Percentiles rank a stretch among this genome's conserved stretches.
Evolutionary conservation across 202 grass and related monocot species (phyloP).

Genomic region (Setaria italica): DNA sequence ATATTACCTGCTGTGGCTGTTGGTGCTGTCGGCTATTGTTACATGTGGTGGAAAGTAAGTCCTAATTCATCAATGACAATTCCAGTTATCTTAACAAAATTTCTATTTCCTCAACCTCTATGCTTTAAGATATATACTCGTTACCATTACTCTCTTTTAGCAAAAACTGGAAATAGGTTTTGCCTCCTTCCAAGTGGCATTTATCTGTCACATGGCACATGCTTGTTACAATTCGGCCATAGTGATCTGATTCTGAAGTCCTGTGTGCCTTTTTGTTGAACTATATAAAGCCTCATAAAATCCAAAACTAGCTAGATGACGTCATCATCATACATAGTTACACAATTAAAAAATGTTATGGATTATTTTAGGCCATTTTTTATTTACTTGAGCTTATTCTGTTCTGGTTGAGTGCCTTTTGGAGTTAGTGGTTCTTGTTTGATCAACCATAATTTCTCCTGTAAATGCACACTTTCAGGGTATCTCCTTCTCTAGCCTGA

Average conservation of each 20-base stretch:
- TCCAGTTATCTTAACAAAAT: neutral
- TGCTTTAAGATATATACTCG: neutral
- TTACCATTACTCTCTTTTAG: neutral
- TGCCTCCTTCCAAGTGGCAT: neutral
- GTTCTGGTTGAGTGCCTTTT: conserved; percentile 4
- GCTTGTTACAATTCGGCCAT: neutral
- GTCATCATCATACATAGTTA: neutral
- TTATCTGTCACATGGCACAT: neutral
- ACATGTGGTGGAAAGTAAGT: conserved; percentile 96
- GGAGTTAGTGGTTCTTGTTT: neutral
- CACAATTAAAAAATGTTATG: neutral
- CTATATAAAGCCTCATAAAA: neutral
- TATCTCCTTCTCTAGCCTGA: conserved; percentile 72
- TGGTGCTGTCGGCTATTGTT: conserved; percentile 68
- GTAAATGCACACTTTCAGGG: conserved; percentile 53
- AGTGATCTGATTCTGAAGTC: neutral
- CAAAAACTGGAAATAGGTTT: neutral
- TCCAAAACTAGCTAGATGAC: neutral
- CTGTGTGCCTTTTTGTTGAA: neutral
- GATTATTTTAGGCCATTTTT: neutral
- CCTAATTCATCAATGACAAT: conserved; percentile 2
- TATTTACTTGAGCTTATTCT: neutral
- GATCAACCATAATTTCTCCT: conserved; percentile 6
- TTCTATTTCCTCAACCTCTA: neutral
- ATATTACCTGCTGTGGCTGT: conserved; percentile 72